phyloP scores from a whole-genome alignment of 2,329 filamentous ascomycete genomes.

The Apiospora malaysiana region DNA sequence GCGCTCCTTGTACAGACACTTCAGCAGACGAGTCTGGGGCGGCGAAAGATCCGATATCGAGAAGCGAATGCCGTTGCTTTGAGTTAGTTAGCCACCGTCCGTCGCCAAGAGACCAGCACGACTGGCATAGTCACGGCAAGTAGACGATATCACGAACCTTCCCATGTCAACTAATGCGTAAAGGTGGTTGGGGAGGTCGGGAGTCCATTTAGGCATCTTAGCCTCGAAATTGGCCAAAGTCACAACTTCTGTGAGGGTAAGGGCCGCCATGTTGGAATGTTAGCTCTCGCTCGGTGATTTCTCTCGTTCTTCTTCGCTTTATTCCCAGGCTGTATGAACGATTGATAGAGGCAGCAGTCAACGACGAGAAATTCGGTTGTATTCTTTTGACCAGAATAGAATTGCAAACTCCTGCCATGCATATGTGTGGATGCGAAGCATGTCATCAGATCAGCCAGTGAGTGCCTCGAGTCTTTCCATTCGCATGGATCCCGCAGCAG shows the following conservation, averaged over 20 bases:
- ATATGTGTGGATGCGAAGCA: conserved; percentile 11
- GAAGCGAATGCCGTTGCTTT: conserved; percentile 90
- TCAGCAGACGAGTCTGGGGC: conserved; percentile 72
- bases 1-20: conserved; percentile 78
- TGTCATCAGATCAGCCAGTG: not conserved
- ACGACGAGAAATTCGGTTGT: not conserved
- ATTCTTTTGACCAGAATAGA: not conserved
- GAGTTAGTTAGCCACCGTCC: not conserved
- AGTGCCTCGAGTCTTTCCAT: not conserved
- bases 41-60: conserved; percentile 84
- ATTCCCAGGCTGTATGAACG: not conserved
- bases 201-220: conserved; percentile 56
- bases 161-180: conserved; percentile 67
- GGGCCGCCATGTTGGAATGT: not conserved
- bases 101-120: conserved; percentile 6
- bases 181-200: conserved; percentile 53
- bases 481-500: conserved; percentile 7
- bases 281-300: not conserved
- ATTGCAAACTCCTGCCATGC: not conserved
- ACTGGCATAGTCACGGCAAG: conserved; percentile 24
- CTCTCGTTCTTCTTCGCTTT: not conserved
- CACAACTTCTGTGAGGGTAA: conserved; percentile 44
- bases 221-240: conserved; percentile 58
- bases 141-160: conserved; percentile 48
- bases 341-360: not conserved